phyloP scores from a whole-genome alignment of 202 grass and related monocot genomes.

The Carex sylvatica region DNA sequence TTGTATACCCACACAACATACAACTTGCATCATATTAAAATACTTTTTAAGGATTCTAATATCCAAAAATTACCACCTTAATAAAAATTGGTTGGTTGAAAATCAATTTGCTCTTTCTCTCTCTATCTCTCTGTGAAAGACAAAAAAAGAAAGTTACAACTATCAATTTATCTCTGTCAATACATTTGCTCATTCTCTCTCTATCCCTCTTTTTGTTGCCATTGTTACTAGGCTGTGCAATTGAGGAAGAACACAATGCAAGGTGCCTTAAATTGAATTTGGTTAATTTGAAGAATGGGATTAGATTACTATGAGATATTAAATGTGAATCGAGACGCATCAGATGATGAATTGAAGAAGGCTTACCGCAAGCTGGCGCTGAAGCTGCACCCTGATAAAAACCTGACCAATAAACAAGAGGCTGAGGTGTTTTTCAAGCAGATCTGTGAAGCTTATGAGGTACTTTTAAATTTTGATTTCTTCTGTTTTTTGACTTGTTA shows the following conservation, averaged over 20 bases:
- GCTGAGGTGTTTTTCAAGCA: constrained; percentile 52
- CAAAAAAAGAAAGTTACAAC: constrained; percentile 18
- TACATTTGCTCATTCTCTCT: neutral
- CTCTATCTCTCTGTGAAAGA: neutral
- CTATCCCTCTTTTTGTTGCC: neutral
- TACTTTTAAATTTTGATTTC: neutral
- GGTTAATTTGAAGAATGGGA: constrained; percentile 23
- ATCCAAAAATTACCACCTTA: neutral
- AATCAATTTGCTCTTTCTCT: neutral
- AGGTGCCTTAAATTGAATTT: neutral
- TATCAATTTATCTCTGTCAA: neutral
- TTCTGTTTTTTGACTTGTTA: neutral
- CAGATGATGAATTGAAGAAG: constrained; percentile 47
- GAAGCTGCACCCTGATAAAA: constrained; percentile 69
- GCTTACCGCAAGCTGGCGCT: constrained; percentile 53
- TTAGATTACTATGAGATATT: constrained; percentile 57
- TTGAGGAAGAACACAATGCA: neutral
- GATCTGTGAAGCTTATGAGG: constrained; percentile 58
- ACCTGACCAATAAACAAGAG: constrained; percentile 31
- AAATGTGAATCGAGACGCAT: constrained; percentile 29
- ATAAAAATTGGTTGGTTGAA: neutral
- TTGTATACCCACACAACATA: too few relatives aligned
- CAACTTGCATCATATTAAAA: too few relatives aligned
- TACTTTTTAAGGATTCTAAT: neutral
- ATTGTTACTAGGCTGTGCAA: neutral